A percentile compares a stretch with the other conserved stretches of the same genome.
Evolutionary conservation across 179 eudicot genomes (phyloP).

Genomic region (Carnegiea gigantea): DNA sequence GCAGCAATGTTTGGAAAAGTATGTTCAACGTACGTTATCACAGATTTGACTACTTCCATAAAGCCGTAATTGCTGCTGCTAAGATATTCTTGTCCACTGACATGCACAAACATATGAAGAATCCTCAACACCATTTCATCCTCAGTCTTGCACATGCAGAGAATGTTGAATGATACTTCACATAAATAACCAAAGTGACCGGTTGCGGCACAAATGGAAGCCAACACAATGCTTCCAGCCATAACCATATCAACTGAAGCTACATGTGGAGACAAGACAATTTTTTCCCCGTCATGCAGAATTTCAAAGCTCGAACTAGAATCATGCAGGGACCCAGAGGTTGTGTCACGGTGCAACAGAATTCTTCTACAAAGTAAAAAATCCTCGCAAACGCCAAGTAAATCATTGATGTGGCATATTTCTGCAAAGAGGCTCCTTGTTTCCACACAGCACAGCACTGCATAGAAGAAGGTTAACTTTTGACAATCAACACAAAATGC

Average conservation of each 20-base stretch:
- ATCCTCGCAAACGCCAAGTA: conserved; percentile 59
- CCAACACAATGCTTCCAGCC: conserved; percentile 54
- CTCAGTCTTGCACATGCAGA: conserved; percentile 36
- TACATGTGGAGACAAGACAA: conserved; percentile 27
- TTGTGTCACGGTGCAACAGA: conserved; percentile 28
- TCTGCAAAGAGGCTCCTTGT: conserved; percentile 46
- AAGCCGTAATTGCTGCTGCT: conserved; percentile 31
- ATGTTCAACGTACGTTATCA: conserved; percentile 48
- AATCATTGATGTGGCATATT: conserved; percentile 43
- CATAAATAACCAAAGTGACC: conserved; percentile 52
- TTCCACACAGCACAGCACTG: conserved; percentile 51
- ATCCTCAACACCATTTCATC: conserved; percentile 40
- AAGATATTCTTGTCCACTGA: conserved; percentile 62
- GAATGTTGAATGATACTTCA: conserved; percentile 56
- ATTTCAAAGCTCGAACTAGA: conserved; percentile 33
- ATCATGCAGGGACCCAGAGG: conserved; percentile 27
- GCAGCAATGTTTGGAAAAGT: conserved; percentile 19
- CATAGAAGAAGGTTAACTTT: conserved; percentile 19
- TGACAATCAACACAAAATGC: not conserved
- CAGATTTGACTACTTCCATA: conserved; percentile 59
- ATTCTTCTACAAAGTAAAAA: conserved; percentile 51
- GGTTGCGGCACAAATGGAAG: conserved; percentile 57
- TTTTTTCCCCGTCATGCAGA: conserved; percentile 30
- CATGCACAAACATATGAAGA: conserved; percentile 67
- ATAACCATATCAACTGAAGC: conserved; percentile 55